phyloP scores from a whole-genome alignment of 805 yeast species.

The Barnettozyma populi region DNA sequence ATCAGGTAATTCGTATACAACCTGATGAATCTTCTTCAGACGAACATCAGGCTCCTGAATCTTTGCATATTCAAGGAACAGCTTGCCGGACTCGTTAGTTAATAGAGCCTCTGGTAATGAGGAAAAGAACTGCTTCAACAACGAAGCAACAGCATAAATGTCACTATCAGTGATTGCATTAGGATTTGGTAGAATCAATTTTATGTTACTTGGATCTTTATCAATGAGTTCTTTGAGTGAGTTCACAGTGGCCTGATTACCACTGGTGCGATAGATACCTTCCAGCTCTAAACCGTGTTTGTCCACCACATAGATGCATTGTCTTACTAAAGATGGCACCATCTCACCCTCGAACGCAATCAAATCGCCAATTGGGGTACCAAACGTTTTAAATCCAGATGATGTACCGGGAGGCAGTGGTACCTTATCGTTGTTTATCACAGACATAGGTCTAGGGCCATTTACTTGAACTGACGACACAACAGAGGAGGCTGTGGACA shows the following conservation, averaged over 20 bases:
- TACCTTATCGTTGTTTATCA: constrained; percentile 23
- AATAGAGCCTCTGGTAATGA: constrained; percentile 84
- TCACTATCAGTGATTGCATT: constrained; percentile 67
- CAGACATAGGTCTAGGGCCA: constrained; percentile 29
- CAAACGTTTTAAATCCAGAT: constrained; percentile 55
- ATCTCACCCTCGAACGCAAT: constrained; percentile 82
- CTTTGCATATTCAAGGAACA: constrained; percentile 65
- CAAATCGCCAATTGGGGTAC: constrained; percentile 72
- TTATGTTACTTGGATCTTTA: constrained; percentile 62
- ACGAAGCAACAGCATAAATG: constrained; percentile 80
- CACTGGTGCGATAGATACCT: constrained; percentile 85
- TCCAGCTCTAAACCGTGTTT: constrained; percentile 78
- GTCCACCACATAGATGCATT: constrained; percentile 84
- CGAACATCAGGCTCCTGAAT: constrained; percentile 57
- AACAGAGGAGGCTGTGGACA: constrained; percentile 9
- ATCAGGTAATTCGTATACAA: constrained; percentile 87
- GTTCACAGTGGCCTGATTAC: constrained; percentile 69
- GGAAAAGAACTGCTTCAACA: constrained; percentile 77
- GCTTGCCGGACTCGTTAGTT: constrained; percentile 53
- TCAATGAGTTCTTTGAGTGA: constrained; percentile 69
- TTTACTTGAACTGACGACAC: constrained; percentile 4
- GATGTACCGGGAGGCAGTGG: constrained; percentile 26
- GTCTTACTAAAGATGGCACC: constrained; percentile 86
- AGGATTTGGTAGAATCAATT: constrained; percentile 50
- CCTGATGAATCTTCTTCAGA: constrained; percentile 74